These are phyloP conservation scores for Microdochium bolleyi DNA, from an alignment of 2,329 filamentous ascomycete species.

Conservation along the genomic window DNA sequence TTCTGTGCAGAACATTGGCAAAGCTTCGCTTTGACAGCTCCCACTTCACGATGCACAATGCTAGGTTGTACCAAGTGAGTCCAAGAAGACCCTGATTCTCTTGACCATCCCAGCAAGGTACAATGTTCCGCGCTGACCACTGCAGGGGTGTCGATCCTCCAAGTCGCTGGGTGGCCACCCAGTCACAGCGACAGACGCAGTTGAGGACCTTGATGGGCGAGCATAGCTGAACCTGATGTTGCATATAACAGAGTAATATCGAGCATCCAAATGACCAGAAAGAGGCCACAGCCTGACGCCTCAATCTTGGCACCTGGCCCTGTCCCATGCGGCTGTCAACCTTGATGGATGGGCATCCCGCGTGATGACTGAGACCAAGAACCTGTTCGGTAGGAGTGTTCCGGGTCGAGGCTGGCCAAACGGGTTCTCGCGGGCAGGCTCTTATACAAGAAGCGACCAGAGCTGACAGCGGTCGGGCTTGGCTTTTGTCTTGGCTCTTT, in stretches of 20 bases:
- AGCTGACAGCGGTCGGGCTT: not conserved
- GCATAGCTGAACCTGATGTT: not conserved
- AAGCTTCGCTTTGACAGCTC: too few species aligned
- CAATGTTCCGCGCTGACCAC: too few species aligned
- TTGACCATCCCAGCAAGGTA: too few species aligned
- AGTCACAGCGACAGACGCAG: too few species aligned
- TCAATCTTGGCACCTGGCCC: not conserved
- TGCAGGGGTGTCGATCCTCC: too few species aligned
- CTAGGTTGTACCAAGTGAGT: too few species aligned
- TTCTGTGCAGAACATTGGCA: too few species aligned
- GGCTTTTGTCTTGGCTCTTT: not conserved
- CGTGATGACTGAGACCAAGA: not conserved
- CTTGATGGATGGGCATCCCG: not conserved
- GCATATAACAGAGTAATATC: not conserved
- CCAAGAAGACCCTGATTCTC: too few species aligned
- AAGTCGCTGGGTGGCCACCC: too few species aligned
- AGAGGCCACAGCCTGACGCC: not conserved
- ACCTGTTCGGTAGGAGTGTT: too few species aligned
- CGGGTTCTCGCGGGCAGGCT: not conserved
- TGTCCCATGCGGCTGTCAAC: not conserved
- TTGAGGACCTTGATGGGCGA: not conserved
- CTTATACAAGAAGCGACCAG: not conserved
- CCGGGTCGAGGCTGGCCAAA: not conserved
- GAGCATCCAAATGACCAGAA: not conserved
- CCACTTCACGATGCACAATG: too few species aligned